Conservation (phyloP, 1,139 yeast genomes). For the Kodamaea suecica region DNA sequence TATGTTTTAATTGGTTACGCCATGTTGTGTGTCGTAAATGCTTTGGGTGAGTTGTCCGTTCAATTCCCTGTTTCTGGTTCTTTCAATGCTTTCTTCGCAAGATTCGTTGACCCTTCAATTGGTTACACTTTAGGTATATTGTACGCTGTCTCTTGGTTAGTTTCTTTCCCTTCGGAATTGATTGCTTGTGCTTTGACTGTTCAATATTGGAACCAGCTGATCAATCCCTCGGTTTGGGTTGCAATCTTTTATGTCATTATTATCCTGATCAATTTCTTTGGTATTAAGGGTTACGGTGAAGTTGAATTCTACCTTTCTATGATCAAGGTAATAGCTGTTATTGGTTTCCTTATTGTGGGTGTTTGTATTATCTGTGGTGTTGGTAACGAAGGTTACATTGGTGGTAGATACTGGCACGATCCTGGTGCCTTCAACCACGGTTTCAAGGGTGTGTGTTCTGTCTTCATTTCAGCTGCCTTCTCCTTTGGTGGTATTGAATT, state of each 20-base stretch:
- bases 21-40: slow-evolving; percentile 26
- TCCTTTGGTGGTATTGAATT: slow-evolving; percentile 24
- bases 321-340: slow-evolving; percentile 23
- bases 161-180: slow-evolving; percentile 33
- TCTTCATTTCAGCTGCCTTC: slow-evolving; percentile 23
- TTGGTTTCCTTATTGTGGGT: slow-evolving; percentile 25
- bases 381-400: slow-evolving; percentile 22
- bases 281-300: slow-evolving; percentile 52
- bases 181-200: slow-evolving; percentile 32
- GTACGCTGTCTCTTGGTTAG: slow-evolving; percentile 32
- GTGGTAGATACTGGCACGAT: slow-evolving; percentile 24
- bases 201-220: slow-evolving; percentile 25
- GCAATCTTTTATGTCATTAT: slow-evolving; percentile 43
- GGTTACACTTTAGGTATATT: slow-evolving; percentile 35
- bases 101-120: slow-evolving; percentile 30
- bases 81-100: slow-evolving; percentile 27
- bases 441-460: slow-evolving; percentile 23
- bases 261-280: slow-evolving; percentile 38
- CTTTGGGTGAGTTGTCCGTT: slow-evolving; percentile 30
- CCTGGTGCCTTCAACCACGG: slow-evolving; percentile 24
- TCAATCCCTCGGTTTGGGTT: slow-evolving; percentile 39
- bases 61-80: slow-evolving; percentile 31
- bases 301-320: slow-evolving; percentile 43
- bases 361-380: slow-evolving; percentile 29
- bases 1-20: slow-evolving; percentile 24